Evolutionary conservation across 2,329 filamentous ascomycete species (phyloP), one percentile per base, ranked within the genome.

Genomic region (Tolypocladium sp.): DNA sequence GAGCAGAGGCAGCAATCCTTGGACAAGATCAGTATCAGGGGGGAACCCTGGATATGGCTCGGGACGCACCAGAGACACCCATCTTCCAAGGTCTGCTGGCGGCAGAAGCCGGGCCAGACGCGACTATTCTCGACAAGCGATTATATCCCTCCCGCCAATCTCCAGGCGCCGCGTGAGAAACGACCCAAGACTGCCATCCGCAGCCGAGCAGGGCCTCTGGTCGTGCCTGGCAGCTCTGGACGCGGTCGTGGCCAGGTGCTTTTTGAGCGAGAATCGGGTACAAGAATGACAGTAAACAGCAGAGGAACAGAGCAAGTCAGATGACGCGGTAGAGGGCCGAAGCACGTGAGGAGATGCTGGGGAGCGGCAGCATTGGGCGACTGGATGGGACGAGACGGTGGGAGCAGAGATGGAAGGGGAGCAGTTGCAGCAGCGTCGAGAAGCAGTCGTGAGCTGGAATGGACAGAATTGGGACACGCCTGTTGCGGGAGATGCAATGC

Each of bases 1-100:
- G 62, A 99, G 85, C 61, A 97, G 81, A 42, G 91, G 91, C 40
- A 97, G 82, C 58, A 99, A 84, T 52, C 94, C 93, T 92, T 59
- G 38, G 56, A 37, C 49, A 7, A 37, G 42, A 57, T 73, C 53
- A 73, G 64, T 52, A 59, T 57, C 38, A 4, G 33, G 17, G 13
- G 17, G n/a, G 8, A 15, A 8, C 15, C 22, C 12, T 3, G 30
- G 37, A 30, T 37, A 55, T 58, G 25, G 22, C 22, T 40, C 10
- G 55, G 12, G 15, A 55, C 64, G 38, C 64, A 75, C 73, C 73
- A 59, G 73, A 68, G 57, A 75, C 71, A 64, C 73, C 73, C 73
- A 75, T 75, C 55, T 62, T 71, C 54, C 54, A 53, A 51, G 55
- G 46, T 12, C 30, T 35, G 30, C 30, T 5, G 30, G 30, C 49